Conservation (phyloP, 148 eudicot genomes). For the Talinum fruticosum region DNA sequence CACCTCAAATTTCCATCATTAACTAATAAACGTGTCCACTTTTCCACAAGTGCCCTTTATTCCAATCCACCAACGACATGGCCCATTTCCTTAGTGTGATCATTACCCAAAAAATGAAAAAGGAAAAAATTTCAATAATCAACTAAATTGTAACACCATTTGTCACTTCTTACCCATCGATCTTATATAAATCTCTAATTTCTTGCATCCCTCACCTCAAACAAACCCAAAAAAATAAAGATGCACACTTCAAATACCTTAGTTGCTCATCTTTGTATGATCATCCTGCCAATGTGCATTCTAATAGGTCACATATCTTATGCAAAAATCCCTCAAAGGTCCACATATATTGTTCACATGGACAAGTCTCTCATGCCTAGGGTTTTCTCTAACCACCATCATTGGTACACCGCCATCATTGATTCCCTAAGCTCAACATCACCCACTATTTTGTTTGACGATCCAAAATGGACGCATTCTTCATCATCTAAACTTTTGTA, state of each 20-base stretch:
- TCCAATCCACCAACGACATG: conserved; percentile 16
- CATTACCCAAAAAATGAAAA: conserved; percentile 2
- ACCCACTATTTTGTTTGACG: too few relatives aligned
- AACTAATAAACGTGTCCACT: conserved; percentile 20
- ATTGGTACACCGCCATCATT: conserved; percentile 61
- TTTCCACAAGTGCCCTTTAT: conserved; percentile 7
- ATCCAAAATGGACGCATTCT: too few relatives aligned
- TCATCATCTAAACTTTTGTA: conserved; percentile 39
- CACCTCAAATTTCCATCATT: not conserved
- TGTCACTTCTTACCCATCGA: conserved; percentile 1
- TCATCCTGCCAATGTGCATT: conserved; percentile 11
- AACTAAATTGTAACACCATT: not conserved
- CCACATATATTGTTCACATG: conserved; percentile 76
- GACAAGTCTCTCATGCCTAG: conserved; percentile 71
- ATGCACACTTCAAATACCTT: conserved; percentile 19
- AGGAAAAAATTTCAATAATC: not conserved
- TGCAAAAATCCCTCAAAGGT: conserved; percentile 26
- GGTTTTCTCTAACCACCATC: conserved; percentile 49
- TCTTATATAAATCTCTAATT: conserved; percentile 22
- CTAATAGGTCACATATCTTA: conserved; percentile 14
- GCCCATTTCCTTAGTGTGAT: conserved; percentile 10
- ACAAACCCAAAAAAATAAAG: not conserved
- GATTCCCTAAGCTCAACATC: conserved; percentile 31
- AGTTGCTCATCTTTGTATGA: conserved; percentile 10
- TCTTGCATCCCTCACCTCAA: conserved; percentile 4